A percentile compares a stretch with the other conserved stretches of the same genome.
These are phyloP conservation scores for Didymellaceae sp. DNA, from an alignment of 2,329 filamentous ascomycete genomes.

Conservation along the genomic window DNA sequence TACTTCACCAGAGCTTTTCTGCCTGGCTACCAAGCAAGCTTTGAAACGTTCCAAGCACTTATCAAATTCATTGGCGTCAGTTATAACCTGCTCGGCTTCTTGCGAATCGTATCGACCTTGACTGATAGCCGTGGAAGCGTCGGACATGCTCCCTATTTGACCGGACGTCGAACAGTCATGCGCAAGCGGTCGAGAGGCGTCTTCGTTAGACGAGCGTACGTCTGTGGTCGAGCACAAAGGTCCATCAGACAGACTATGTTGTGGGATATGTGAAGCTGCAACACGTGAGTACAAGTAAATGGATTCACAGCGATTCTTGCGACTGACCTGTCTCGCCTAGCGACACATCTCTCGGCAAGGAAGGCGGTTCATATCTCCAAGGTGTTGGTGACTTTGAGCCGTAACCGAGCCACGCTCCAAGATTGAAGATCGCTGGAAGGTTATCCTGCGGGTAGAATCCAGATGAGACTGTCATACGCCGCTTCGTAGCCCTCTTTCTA, in stretches of 20 bases:
- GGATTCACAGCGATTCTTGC: neutral
- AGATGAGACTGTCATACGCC: slow-evolving; percentile 59
- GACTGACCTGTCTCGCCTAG: slow-evolving; percentile 30
- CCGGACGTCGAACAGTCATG: neutral
- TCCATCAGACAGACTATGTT: neutral
- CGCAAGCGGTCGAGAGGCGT: neutral
- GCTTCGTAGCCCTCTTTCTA: slow-evolving; percentile 60
- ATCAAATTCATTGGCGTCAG: neutral
- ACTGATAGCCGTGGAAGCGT: neutral
- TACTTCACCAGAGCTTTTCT: neutral
- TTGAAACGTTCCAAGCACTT: slow-evolving; percentile 4
- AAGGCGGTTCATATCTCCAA: slow-evolving; percentile 48
- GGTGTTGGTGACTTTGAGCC: slow-evolving; percentile 28
- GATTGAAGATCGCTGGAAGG: slow-evolving; percentile 33
- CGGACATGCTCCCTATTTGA: neutral
- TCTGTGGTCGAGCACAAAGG: neutral
- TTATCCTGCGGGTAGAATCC: slow-evolving; percentile 47
- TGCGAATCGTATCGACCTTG: neutral
- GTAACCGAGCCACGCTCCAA: slow-evolving; percentile 39
- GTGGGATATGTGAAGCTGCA: neutral
- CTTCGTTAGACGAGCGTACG: neutral
- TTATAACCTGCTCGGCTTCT: neutral
- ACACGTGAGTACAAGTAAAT: neutral
- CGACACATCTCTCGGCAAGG: slow-evolving; percentile 20
- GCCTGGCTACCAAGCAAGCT: neutral